Base-by-base conservation (phyloP, 2,329 filamentous ascomycete genomes). In the Curvularia eragrostidis region DNA sequence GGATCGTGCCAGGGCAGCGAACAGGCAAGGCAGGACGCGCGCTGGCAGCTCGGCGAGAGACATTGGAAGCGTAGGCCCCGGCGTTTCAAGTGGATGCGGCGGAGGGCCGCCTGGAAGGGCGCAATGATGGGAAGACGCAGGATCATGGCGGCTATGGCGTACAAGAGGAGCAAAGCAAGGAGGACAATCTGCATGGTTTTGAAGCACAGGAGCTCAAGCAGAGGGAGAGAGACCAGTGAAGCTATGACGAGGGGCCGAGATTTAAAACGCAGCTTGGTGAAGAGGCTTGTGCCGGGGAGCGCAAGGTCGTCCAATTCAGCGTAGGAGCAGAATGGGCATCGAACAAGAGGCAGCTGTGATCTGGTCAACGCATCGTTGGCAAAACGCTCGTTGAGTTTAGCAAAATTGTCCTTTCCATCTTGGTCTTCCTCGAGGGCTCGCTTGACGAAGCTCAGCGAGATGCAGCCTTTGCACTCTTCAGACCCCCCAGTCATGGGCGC, bases 281-380 rank as follows among this genome's bases (percentile, higher is more conserved):
- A 62, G 23, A 74, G 66, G n/a, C 69, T 68, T 5, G 59, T 59
- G 23, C 62, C 62, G 1, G 70, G 62, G 6, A 72, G 61, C 1
- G 70, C 63, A 18, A 78, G 67, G 41, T 82, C 79, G 75, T 97
- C 92, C 24, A 93, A 83, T 80, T 98, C 95, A 30, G 92, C 92
- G 72, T 98, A 99, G 64, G 84, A 84, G 81, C 94, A 99, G 73
- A 96, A 97, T 0, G 93, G 93, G 69, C 95, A 98, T 38, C 89
- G 88, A 47, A 95, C 83, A 1, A 98, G 84, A 3, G 90, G 89
- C 6, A 97, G 78, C 21, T 87, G 84, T 23, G 89, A 91, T 54
- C 89, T 88, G 24, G 90, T 78, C 1, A 99, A 83, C 19, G 83
- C 87, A 66, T 96, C 91, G 56, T 90, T 89, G 3, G 90, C 89